Base-by-base conservation (phyloP, 129 eudicot genomes). In the Flaveria ramosissima region DNA sequence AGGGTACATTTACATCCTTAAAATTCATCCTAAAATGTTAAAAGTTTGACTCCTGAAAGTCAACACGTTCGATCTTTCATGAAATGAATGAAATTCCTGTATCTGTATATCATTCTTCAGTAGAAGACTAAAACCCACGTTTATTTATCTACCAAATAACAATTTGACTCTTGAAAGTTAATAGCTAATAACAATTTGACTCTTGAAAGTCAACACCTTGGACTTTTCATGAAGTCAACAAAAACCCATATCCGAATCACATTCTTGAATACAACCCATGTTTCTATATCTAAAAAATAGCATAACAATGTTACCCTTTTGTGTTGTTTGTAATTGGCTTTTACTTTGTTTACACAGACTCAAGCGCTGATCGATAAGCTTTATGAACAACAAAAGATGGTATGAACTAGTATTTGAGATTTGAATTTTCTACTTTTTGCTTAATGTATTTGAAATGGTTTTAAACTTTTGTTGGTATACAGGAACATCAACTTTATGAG, bases 401-500 rank as follows among this genome's bases (percentile, higher is more conserved):
- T 87, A 73, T 2, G 77, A 64, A 48, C 48, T 53, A 15, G 36
- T 24, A 68, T 59, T 62, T 70, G 24, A 60, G 45, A 5, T 39
- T 64, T 39, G 50, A 48, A 14, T 0, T 51, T 42, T 41, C 53
- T 30, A 13, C 48, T 42, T 11, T 43, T 46, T 1, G 55, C 17
- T 23, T 45, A 27, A 59, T 70, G 60, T 27, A 47, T 30, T 43
- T 59, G 51, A 53, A 70, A 30, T 15, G 27, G 32, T 59, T 69
- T 1, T 47, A 61, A 12, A 9, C 6, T 77, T 26, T 15, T 68
- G 14, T 48, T 46, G 61, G 15, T 64, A 14, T 71, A 50, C 79
- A 87, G 91, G 91, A 87, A 56, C 86, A 84, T 64, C 75, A 79
- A 27, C 88, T 87, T 68, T 74, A 76, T 43, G 88, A 87, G 81